Percentiles rank a stretch among this genome's conserved stretches.
These are phyloP conservation scores for Globisporangium alternatum DNA, from an alignment of 352 stramenopile species.

Conservation along the genomic window DNA sequence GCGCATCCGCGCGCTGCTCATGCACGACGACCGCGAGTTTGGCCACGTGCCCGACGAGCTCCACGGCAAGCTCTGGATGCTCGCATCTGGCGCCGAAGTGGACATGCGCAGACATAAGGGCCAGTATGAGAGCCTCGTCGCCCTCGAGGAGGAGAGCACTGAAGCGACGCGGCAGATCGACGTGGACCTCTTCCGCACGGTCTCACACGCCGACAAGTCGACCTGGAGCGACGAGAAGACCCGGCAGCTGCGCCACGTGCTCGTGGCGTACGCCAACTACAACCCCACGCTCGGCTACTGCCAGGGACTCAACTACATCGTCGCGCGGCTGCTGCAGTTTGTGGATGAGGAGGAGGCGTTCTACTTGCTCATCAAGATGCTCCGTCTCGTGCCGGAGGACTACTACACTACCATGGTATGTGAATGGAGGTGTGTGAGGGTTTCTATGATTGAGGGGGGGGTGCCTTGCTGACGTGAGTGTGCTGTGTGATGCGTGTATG, in stretches of 20 bases:
- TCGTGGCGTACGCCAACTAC: conserved; percentile 83
- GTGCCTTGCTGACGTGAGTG: background rate
- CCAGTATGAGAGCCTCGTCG: conserved; percentile 50
- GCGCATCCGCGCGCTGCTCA: conserved; percentile 62
- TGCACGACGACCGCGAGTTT: conserved; percentile 57
- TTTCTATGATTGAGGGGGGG: background rate
- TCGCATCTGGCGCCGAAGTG: conserved; percentile 62
- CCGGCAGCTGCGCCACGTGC: conserved; percentile 67
- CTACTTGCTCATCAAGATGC: conserved; percentile 79
- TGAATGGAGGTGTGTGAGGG: background rate
- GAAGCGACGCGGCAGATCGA: conserved; percentile 84
- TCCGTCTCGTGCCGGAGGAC: conserved; percentile 76
- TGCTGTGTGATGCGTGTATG: background rate
- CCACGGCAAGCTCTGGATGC: conserved; percentile 80
- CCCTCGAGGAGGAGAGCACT: conserved; percentile 49
- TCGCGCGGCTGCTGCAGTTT: conserved; percentile 63
- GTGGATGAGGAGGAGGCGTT: conserved; percentile 77
- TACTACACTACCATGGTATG: conserved; percentile 89
- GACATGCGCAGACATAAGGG: conserved; percentile 65
- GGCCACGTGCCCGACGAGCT: conserved; percentile 56
- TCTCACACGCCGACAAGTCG: conserved; percentile 57
- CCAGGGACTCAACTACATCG: conserved; percentile 89
- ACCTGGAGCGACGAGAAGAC: conserved; percentile 68
- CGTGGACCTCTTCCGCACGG: conserved; percentile 76
- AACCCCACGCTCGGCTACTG: conserved; percentile 85